Percentiles rank a stretch among this genome's conserved stretches.
phyloP scores from a whole-genome alignment of 23 red algal species.

The Cyanidioschyzon merolae region DNA sequence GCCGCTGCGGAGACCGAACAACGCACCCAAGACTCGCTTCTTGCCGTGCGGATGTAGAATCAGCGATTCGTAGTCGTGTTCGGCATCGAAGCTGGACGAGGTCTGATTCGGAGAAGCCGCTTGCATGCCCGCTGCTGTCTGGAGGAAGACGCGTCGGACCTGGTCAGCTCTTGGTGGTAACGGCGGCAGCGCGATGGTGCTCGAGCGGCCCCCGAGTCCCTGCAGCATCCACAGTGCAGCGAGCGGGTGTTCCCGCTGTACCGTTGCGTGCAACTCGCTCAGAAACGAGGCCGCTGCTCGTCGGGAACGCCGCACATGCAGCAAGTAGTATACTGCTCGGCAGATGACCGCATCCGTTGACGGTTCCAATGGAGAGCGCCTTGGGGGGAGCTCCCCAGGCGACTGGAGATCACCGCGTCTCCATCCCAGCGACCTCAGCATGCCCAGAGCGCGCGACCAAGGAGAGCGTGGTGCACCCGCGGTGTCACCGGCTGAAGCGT shows the following conservation, averaged over 20 bases:
- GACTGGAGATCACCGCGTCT: too few species aligned
- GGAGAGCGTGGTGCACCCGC: not conserved
- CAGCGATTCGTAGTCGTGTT: not conserved
- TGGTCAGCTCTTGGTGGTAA: not conserved
- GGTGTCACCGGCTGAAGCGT: not conserved
- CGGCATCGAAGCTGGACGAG: not conserved
- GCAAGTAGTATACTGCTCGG: not conserved
- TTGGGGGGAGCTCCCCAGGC: too few species aligned
- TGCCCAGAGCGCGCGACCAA: not conserved
- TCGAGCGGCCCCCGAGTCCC: not conserved
- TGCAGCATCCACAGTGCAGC: not conserved
- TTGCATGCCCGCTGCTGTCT: not conserved
- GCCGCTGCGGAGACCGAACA: not conserved
- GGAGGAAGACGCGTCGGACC: not conserved
- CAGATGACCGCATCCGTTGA: not conserved
- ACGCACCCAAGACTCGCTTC: not conserved
- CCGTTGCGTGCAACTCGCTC: not conserved
- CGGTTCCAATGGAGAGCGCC: not conserved
- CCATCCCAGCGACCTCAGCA: not conserved
- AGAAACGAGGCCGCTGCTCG: not conserved
- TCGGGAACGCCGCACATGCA: not conserved
- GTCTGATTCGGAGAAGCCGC: not conserved
- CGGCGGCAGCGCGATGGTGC: not conserved
- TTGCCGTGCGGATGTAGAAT: not conserved
- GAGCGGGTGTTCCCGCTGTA: not conserved